These are phyloP conservation scores for Neolentinus lepideus DNA, from an alignment of 1,284 basidiomycete genomes.

Conservation along the genomic window DNA sequence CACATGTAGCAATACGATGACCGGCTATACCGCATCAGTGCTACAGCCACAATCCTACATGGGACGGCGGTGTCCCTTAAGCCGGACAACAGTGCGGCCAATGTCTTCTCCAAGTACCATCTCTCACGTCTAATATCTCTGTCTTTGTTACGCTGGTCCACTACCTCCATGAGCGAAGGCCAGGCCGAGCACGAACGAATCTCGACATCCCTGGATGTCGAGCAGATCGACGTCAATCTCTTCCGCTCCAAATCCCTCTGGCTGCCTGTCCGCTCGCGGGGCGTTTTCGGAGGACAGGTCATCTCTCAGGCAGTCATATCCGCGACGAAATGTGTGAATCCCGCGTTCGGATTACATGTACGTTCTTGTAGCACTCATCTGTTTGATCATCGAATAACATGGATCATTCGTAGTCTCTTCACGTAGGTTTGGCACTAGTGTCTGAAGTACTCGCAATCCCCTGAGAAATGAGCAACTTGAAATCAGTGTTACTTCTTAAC, in stretches of 20 bases:
- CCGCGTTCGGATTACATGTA: conserved; percentile 68
- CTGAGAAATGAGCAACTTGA: neutral
- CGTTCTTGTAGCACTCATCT: conserved; percentile 20
- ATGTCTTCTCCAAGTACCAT: neutral
- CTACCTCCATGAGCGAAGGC: neutral
- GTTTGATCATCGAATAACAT: conserved; percentile 9
- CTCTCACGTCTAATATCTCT: too few species aligned
- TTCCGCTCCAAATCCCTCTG: conserved; percentile 72
- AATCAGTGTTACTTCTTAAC: conserved; percentile 75
- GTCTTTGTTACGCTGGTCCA: too few species aligned
- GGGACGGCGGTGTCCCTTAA: neutral
- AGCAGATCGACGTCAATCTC: conserved; percentile 69
- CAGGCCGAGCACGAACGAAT: conserved; percentile 55
- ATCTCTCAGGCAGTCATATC: conserved; percentile 83
- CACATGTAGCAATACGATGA: too few species aligned
- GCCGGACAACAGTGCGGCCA: neutral
- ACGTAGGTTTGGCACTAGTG: conserved; percentile 17
- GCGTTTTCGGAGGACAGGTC: conserved; percentile 88
- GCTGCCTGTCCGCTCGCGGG: conserved; percentile 58
- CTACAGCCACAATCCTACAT: neutral
- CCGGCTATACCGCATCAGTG: neutral
- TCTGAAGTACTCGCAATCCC: neutral
- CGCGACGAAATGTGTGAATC: conserved; percentile 68
- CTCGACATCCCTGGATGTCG: conserved; percentile 68
- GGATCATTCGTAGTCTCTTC: conserved; percentile 24